Base-by-base conservation (phyloP, 1,284 basidiomycete genomes). In the Macrocystidia cucumis region DNA sequence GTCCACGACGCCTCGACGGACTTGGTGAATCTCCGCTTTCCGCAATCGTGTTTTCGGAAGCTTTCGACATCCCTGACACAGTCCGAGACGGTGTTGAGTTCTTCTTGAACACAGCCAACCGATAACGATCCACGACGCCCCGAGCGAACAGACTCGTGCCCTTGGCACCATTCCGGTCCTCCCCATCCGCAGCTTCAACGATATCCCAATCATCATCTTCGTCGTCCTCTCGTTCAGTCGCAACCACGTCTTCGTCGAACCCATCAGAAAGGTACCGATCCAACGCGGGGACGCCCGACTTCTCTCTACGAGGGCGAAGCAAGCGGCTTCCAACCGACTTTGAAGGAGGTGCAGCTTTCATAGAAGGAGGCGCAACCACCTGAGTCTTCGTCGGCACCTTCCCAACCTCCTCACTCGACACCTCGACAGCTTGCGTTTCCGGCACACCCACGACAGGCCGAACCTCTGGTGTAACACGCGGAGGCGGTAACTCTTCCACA, bases 151-250 rank as follows among this genome's bases (percentile, higher is more conserved):
- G 62, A 52, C 79, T 89, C 21, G 74, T 75, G 4, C 74, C 82
- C 50, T 78, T 78, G 23, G 75, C 62, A 7, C 85, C 86, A 45
- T 90, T 89, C 38, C 74, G 67, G 42, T 90, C 86, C 51, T 88
- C 83, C 12, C 75, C 76, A 45, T 82, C 82, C 9, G 62, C 76
- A 40, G 74, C 73, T 47, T 90, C 87, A 39, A 91, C 71, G 42
- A 91, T 76, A 67, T 90, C 88, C 88, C 87, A 91, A 42, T 90
- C 87, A 34, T 86, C 83, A 36, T 86, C 83, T 35, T 80, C 78
- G 16, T 79, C 75, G 27, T 84, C 78, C 32, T 75, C 75, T 29
- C 72, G 66, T 46, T 72, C 69, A 25, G 70, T 72, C 9, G 50
- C 67, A 32, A 74, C 76, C 28, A 70, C 69, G 24, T 77, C 75